Evolutionary conservation across 2,329 filamentous ascomycete genomes (phyloP), one percentile per base, ranked within the genome.

Genomic region (Xylaria sp.): DNA sequence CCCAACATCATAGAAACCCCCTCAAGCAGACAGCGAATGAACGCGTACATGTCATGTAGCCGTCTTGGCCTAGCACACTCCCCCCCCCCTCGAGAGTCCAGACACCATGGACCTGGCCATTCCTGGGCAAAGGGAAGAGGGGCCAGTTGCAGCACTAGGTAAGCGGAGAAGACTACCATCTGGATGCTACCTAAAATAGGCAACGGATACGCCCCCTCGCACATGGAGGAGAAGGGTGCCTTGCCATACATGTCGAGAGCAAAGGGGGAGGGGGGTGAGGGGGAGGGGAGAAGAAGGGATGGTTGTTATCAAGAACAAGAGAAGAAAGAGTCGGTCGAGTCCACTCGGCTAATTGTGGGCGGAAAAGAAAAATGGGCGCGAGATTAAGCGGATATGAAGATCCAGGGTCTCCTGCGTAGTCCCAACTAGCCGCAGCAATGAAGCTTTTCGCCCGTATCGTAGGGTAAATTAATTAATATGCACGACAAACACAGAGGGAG

Each of bases 311-410:
- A 48, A 44, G 37, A n/a, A n/a, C n/a, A n/a, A n/a, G n/a, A n/a
- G n/a, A n/a, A n/a, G n/a, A n/a, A 34, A 48, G 42, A 9, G 18
- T 45, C 48, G 53, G 43, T 58, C n/a, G 45, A 59, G 24, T n/a
- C 40, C 45, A 48, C 52, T 64, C 63, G 63, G 63, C 63, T 65
- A 65, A 65, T 65, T n/a, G 6, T 51, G 47, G 56, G 45, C 49
- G 59, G 42, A 49, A 45, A 54, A 51, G 50, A 53, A 50, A 44
- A 53, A 50, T 52, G 22, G 55, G 58, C 8, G 22, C 45, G 39
- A 38, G 39, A 64, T 65, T 65, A 62, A 61, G 56, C 56, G 56
- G 59, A 62, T 56, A 57, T 59, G 49, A 59, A 55, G 54, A 50
- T 21, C 55, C 40, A 52, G 52, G 52, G 58, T 50, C 58, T 58